phyloP scores from a whole-genome alignment of 2,329 filamentous ascomycete species.

The Fusarium aywerte region DNA sequence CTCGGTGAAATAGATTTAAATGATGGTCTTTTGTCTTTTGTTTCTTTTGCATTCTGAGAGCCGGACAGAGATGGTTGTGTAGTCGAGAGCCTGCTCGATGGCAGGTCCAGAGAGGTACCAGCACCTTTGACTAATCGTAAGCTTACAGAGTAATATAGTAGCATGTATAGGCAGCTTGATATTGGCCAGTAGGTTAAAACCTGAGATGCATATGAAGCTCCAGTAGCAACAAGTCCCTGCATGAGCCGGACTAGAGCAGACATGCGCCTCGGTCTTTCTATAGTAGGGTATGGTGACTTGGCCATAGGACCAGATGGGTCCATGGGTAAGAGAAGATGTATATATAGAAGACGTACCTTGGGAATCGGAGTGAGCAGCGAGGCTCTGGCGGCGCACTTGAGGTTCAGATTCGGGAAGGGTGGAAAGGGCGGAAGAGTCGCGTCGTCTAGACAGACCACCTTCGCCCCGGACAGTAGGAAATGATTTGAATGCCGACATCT shows the following conservation, averaged over 20 bases:
- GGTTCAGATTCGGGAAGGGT: constrained; percentile 39
- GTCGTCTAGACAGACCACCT: constrained; percentile 43
- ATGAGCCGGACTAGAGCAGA: constrained; percentile 14
- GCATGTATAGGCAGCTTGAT: constrained; percentile 1
- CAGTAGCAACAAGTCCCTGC: constrained; percentile 22
- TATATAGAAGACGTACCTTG: constrained; percentile 45
- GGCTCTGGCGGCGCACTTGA: constrained; percentile 40
- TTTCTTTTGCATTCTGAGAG: constrained; percentile 57
- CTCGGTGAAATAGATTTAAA: constrained; percentile 44
- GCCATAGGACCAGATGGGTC: constrained; percentile 3
- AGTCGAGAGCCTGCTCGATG: constrained; percentile 45
- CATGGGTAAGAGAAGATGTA: constrained; percentile 6
- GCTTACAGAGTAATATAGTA: constrained; percentile 39
- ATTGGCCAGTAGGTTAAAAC: constrained; percentile 5
- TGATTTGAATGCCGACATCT: constrained; percentile 50
- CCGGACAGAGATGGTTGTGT: constrained; percentile 64
- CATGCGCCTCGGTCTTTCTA: constrained; percentile 19
- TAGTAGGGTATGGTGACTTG: constrained; percentile 24
- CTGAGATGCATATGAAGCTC: constrained; percentile 16
- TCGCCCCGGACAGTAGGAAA: constrained; percentile 45
- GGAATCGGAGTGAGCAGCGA: constrained; percentile 45
- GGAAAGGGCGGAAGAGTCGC: constrained; percentile 42
- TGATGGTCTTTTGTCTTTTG: constrained; percentile 48
- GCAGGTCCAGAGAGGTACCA: constrained; percentile 40
- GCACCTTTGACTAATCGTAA: constrained; percentile 41